Evolutionary conservation across 768 basidiomycete species (phyloP).

Genomic region (Gloeostereum incarnatum): DNA sequence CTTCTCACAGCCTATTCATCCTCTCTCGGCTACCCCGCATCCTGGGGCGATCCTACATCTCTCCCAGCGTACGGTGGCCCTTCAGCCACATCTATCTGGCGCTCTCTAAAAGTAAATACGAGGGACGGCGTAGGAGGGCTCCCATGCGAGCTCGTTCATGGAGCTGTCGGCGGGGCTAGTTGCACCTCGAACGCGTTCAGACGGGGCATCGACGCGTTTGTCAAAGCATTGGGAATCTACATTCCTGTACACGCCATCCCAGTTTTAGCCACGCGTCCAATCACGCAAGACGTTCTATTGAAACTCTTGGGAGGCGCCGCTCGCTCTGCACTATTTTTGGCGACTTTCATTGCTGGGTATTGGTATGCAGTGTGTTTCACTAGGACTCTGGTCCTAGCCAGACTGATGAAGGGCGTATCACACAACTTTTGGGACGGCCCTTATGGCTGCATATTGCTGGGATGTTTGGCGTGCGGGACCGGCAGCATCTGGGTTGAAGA

Average conservation of each 20-base stretch:
- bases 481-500: constrained; percentile 75
- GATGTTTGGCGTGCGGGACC: constrained; percentile 64
- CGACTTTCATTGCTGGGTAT: constrained; percentile 60
- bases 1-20: constrained; percentile 36
- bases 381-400: constrained; percentile 56
- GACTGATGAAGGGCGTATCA: constrained; percentile 54
- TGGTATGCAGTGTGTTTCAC: constrained; percentile 66
- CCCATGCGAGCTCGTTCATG: constrained; percentile 72
- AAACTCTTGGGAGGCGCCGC: constrained; percentile 39
- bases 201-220: constrained; percentile 47
- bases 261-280: constrained; percentile 49
- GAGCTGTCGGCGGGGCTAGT: constrained; percentile 40
- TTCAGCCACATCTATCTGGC: constrained; percentile 45
- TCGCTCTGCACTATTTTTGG: constrained; percentile 65
- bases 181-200: constrained; percentile 51
- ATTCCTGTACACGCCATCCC: constrained; percentile 72
- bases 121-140: constrained; percentile 55
- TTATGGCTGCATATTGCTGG: constrained; percentile 54
- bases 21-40: constrained; percentile 47
- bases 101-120: constrained; percentile 38
- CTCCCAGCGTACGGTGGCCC: constrained; percentile 59
- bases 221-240: constrained; percentile 57
- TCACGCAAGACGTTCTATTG: constrained; percentile 28
- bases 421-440: constrained; percentile 80
- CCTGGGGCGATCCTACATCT: constrained; percentile 53